Conservation (phyloP, 257 asterid genomes). For the Penstemon davidsonii region DNA sequence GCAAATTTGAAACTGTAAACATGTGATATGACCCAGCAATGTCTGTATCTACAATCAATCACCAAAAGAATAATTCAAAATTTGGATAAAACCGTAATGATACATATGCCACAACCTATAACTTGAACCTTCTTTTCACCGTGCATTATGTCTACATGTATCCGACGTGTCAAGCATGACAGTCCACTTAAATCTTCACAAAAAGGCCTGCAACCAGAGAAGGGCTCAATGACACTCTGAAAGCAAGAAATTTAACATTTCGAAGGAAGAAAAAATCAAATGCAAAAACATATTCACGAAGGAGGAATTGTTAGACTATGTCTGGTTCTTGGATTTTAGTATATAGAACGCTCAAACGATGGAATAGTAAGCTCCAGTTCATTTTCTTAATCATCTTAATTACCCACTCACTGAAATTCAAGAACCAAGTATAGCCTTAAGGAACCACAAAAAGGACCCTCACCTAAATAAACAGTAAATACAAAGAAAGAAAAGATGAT, state of each 20-base stretch:
- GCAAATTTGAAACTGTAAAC: slow-evolving; percentile 19
- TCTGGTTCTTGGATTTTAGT: too few relatives aligned
- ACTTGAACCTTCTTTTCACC: slow-evolving; percentile 18
- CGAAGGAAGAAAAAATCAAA: slow-evolving; percentile 5
- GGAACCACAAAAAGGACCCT: slow-evolving; percentile 19
- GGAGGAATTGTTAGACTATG: background rate
- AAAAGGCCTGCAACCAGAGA: slow-evolving; percentile 12
- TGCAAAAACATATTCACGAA: background rate
- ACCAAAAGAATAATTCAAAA: slow-evolving; percentile 1
- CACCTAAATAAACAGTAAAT: slow-evolving; percentile 41
- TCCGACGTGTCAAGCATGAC: slow-evolving; percentile 7
- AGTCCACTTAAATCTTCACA: slow-evolving; percentile 15
- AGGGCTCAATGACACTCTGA: background rate
- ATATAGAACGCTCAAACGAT: too few relatives aligned
- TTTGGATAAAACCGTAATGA: slow-evolving; percentile 28
- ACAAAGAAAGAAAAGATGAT: slow-evolving; percentile 26
- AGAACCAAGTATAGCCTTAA: background rate
- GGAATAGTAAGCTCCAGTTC: too few relatives aligned
- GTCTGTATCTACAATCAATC: slow-evolving; percentile 8
- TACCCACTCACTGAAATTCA: too few relatives aligned
- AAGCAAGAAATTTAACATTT: background rate
- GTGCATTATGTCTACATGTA: slow-evolving; percentile 20
- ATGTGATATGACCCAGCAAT: background rate
- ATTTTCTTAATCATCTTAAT: too few relatives aligned
- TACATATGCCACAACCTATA: slow-evolving; percentile 40